Percentiles rank a stretch among this genome's conserved stretches.
Conservation (phyloP, 345 rosid genomes). For the Barbarea vulgaris region DNA sequence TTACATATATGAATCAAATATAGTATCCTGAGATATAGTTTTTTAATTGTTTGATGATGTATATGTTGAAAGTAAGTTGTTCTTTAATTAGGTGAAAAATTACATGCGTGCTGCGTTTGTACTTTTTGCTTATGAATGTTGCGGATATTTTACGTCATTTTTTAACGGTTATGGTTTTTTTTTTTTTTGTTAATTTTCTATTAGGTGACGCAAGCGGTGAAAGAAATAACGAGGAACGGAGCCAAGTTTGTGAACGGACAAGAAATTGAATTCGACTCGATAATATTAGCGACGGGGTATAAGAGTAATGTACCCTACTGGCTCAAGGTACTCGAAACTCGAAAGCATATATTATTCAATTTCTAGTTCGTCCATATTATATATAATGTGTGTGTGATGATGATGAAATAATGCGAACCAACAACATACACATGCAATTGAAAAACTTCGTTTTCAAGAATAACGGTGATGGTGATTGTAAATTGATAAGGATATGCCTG, state of each 20-base stretch:
- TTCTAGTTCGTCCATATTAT: background rate
- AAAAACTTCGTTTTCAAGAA: slow-evolving; percentile 34
- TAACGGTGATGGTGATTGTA: slow-evolving; percentile 37
- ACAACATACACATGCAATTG: slow-evolving; percentile 13
- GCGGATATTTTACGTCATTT: background rate
- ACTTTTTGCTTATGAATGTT: background rate
- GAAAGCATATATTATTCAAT: background rate
- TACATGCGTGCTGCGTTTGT: background rate
- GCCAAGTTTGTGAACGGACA: slow-evolving; percentile 74
- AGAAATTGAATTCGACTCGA: slow-evolving; percentile 71
- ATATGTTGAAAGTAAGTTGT: too few species aligned
- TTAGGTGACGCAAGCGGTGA: slow-evolving; percentile 76
- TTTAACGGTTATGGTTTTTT: background rate
- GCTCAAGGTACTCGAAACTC: slow-evolving; percentile 69
- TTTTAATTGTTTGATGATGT: too few species aligned
- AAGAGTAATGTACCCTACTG: slow-evolving; percentile 89
- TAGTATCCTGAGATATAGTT: background rate
- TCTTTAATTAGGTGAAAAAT: background rate
- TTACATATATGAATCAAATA: background rate
- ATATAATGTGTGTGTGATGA: slow-evolving; percentile 6
- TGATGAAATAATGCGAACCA: slow-evolving; percentile 29
- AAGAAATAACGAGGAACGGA: slow-evolving; percentile 65
- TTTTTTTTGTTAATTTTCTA: background rate
- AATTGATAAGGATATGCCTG: slow-evolving; percentile 21
- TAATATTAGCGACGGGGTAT: slow-evolving; percentile 91